Evolutionary conservation across 208 protist species (phyloP).

Genomic region (Herpetomonas tarakana): DNA sequence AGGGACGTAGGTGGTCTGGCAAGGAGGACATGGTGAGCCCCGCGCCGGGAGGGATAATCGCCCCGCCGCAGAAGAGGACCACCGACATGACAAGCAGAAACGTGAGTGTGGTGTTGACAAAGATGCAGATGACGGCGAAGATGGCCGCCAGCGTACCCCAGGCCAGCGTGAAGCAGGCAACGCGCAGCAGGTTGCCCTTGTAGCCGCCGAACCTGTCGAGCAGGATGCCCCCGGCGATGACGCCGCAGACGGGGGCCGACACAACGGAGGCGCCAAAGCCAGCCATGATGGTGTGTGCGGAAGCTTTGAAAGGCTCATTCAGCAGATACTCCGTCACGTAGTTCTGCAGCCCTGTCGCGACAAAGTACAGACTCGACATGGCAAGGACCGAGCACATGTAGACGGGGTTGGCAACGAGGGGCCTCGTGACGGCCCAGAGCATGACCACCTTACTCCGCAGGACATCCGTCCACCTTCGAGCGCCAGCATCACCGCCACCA

Average conservation of each 20-base stretch:
- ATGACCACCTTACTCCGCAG: constrained; percentile 9
- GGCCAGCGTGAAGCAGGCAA: constrained; percentile 42
- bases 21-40: constrained; percentile 80
- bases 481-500: constrained; percentile 14
- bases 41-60: constrained; percentile 69
- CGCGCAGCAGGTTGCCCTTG: constrained; percentile 56
- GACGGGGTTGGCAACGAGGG: constrained; percentile 52
- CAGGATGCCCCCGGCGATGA: constrained; percentile 78
- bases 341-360: constrained; percentile 88
- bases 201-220: constrained; percentile 88
- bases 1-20: constrained; percentile 46
- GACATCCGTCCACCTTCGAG: no score
- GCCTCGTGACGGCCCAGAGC: constrained; percentile 18
- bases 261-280: constrained; percentile 79
- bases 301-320: constrained; percentile 70
- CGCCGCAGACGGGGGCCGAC: constrained; percentile 80
- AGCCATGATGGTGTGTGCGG: constrained; percentile 76
- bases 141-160: constrained; percentile 56
- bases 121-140: constrained; percentile 76
- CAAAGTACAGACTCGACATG: constrained; percentile 91
- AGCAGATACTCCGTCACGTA: constrained; percentile 91
- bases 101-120: constrained; percentile 46
- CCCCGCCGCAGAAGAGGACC: constrained; percentile 86
- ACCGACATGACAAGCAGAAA: constrained; percentile 83
- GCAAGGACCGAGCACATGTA: constrained; percentile 75